A percentile compares a stretch with the other conserved stretches of the same genome.
Evolutionary conservation across 208 protist species (phyloP).

Genomic region (Acanthamoeba castellanii): DNA sequence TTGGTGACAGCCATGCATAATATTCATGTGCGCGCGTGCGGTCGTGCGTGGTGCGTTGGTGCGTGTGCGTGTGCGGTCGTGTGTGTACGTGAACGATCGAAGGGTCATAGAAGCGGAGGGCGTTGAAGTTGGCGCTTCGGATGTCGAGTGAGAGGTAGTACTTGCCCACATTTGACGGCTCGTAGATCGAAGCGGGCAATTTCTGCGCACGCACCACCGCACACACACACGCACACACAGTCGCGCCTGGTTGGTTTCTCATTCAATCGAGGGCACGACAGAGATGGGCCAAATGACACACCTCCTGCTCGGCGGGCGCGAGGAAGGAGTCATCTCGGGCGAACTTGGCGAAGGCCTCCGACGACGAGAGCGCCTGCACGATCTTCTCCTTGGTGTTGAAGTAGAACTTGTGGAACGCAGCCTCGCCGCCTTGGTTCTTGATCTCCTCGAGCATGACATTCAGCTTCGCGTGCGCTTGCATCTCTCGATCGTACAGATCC

Average conservation of each 20-base stretch:
- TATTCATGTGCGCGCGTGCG: background rate
- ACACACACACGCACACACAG: background rate
- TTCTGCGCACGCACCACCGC: background rate
- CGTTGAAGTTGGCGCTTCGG: slow-evolving; percentile 41
- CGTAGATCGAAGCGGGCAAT: slow-evolving; percentile 1
- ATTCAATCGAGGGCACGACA: background rate
- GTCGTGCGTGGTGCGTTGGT: background rate
- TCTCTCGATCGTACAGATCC: background rate
- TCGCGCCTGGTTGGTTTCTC: too few species aligned
- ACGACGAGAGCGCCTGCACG: background rate
- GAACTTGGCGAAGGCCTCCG: background rate
- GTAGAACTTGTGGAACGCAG: background rate
- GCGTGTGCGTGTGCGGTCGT: background rate
- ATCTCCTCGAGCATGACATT: slow-evolving; percentile 34
- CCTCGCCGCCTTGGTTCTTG: slow-evolving; percentile 12
- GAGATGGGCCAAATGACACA: background rate
- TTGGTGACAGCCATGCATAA: background rate
- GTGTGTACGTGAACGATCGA: background rate
- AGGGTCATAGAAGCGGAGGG: background rate
- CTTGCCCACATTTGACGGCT: background rate
- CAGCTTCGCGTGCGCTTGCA: slow-evolving; percentile 9
- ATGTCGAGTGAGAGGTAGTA: slow-evolving; percentile 20
- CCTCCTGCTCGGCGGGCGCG: background rate
- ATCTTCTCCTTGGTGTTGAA: slow-evolving; percentile 24
- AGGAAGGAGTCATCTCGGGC: background rate